Conservation (phyloP, 352 stramenopile species). For the Thraustochytrium striatum region DNA sequence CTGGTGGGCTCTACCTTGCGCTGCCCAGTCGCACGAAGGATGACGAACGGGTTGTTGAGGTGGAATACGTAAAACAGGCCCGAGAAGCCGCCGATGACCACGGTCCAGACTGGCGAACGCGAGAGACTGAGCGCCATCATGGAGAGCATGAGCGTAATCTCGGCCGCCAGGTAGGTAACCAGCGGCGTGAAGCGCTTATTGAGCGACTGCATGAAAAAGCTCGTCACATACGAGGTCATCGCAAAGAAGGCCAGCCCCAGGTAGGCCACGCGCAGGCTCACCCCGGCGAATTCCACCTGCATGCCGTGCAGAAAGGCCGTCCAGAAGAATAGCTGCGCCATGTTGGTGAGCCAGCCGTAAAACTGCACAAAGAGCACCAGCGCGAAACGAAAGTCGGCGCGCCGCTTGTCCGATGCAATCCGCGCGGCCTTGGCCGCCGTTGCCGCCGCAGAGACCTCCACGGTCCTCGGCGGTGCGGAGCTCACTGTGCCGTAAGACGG, state of each 20-base stretch:
- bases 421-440: too few species aligned
- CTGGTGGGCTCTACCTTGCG: background rate
- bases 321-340: conserved; percentile 31
- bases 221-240: background rate
- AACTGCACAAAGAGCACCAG: conserved; percentile 26
- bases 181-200: background rate
- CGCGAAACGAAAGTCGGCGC: too few species aligned
- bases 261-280: background rate
- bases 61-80: conserved; percentile 22
- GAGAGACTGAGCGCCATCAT: background rate
- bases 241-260: background rate
- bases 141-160: conserved; percentile 2
- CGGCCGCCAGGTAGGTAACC: background rate
- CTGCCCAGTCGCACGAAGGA: background rate
- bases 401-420: too few species aligned
- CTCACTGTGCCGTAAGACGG: too few species aligned
- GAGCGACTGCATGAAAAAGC: background rate
- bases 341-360: conserved; percentile 33
- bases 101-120: background rate
- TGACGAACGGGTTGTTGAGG: conserved; percentile 35
- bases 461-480: too few species aligned
- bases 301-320: conserved; percentile 33
- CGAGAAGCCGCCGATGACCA: conserved; percentile 2
- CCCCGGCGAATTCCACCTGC: background rate
- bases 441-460: too few species aligned